Conservation (phyloP, 768 basidiomycete species). For the Russula sp. region DNA sequence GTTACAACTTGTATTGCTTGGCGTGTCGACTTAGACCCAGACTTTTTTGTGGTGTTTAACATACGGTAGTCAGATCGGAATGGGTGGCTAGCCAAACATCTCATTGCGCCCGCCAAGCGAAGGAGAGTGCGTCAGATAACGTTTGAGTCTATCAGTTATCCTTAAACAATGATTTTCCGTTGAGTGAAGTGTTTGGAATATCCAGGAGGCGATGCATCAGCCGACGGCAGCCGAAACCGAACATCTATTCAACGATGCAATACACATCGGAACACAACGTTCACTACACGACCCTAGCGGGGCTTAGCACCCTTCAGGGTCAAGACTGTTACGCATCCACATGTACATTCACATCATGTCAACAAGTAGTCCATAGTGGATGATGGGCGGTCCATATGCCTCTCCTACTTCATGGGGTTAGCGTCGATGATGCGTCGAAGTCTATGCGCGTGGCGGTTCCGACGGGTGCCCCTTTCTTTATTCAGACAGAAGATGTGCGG, state of each 20-base stretch:
- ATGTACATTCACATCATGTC: neutral
- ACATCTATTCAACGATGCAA: neutral
- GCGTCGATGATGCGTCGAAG: conserved; percentile 13
- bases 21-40: neutral
- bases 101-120: neutral
- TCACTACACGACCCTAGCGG: neutral
- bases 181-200: neutral
- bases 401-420: conserved; percentile 5
- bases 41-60: neutral
- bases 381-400: neutral
- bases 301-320: neutral
- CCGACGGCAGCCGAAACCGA: neutral
- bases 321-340: neutral
- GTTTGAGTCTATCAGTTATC: neutral
- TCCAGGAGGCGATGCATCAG: neutral
- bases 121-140: neutral
- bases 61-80: neutral
- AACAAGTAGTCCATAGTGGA: conserved; percentile 3
- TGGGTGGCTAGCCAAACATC: neutral
- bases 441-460: neutral
- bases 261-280: neutral
- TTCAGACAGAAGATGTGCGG: neutral
- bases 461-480: neutral
- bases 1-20: neutral
- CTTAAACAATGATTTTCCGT: neutral